Evolutionary conservation across 2,329 filamentous ascomycete species (phyloP).

Genomic region (Plectosphaerella sp.): DNA sequence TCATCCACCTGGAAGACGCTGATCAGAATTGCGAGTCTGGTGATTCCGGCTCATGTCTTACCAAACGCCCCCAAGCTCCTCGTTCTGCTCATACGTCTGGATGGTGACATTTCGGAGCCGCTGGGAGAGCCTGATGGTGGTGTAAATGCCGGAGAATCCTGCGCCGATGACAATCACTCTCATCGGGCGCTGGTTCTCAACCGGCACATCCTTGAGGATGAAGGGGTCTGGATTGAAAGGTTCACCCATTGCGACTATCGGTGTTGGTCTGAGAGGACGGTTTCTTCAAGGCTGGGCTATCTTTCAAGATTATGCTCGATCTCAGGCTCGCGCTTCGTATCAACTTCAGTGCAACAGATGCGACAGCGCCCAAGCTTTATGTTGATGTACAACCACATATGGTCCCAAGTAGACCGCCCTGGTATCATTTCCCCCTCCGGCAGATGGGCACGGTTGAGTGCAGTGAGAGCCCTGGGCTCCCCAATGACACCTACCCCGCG

Average conservation of each 20-base stretch:
- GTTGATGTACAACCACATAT: too few relatives aligned
- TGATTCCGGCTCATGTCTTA: background rate
- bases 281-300: too few relatives aligned
- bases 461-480: too few relatives aligned
- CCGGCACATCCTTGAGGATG: background rate
- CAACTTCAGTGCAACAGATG: too few relatives aligned
- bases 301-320: too few relatives aligned
- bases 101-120: background rate
- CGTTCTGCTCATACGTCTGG: background rate
- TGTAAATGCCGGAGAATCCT: conserved; percentile 8
- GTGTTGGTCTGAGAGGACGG: too few relatives aligned
- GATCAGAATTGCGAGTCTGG: background rate
- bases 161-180: conserved; percentile 10
- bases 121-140: background rate
- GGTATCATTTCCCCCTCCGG: too few relatives aligned
- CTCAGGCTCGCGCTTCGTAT: too few relatives aligned
- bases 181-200: conserved; percentile 2
- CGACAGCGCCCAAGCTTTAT: too few relatives aligned
- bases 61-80: background rate
- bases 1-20: background rate
- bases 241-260: background rate
- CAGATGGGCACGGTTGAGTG: too few relatives aligned
- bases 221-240: background rate
- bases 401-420: too few relatives aligned
- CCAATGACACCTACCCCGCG: too few relatives aligned